Percentiles rank a stretch among this genome's conserved stretches.
These are phyloP conservation scores for Suillus tomentosus DNA, from an alignment of 768 basidiomycete species.

Conservation along the genomic window DNA sequence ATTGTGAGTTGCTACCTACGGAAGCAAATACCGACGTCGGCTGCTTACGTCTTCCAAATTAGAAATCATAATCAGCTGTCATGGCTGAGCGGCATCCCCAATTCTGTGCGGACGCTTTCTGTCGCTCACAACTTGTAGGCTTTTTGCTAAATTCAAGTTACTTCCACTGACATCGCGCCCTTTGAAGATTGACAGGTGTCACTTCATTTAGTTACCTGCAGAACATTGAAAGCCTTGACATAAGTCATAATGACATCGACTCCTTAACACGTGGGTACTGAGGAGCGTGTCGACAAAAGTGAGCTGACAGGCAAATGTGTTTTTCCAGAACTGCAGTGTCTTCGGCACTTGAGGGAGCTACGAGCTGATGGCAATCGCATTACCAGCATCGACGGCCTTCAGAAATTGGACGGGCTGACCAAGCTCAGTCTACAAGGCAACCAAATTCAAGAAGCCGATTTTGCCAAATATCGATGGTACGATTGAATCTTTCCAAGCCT, in stretches of 20 bases:
- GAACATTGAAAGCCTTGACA: conserved; percentile 87
- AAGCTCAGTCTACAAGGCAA: conserved; percentile 85
- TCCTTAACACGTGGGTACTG: conserved; percentile 75
- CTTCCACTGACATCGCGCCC: conserved; percentile 19
- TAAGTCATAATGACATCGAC: conserved; percentile 88
- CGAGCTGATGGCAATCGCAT: conserved; percentile 89
- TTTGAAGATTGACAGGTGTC: conserved; percentile 71
- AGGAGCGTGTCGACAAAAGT: neutral
- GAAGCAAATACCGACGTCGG: conserved; percentile 4
- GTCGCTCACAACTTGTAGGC: conserved; percentile 71
- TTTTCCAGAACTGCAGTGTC: conserved; percentile 71
- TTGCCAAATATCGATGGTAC: conserved; percentile 68
- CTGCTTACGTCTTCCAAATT: conserved; percentile 24
- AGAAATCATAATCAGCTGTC: conserved; percentile 75
- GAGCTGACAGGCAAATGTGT: neutral
- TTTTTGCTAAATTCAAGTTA: conserved; percentile 13
- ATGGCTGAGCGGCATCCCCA: conserved; percentile 81
- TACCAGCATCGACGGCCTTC: conserved; percentile 69
- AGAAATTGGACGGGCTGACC: conserved; percentile 76
- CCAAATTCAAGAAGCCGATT: conserved; percentile 60
- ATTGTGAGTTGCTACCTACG: conserved; percentile 56
- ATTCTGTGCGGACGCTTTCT: conserved; percentile 72
- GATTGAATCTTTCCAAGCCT: conserved; percentile 14
- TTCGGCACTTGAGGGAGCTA: conserved; percentile 85
- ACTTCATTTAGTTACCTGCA: conserved; percentile 87